A percentile compares a stretch with the other conserved stretches of the same genome.
Conservation (phyloP, 176 grass and related monocot genomes). For the Elymus sibiricus region DNA sequence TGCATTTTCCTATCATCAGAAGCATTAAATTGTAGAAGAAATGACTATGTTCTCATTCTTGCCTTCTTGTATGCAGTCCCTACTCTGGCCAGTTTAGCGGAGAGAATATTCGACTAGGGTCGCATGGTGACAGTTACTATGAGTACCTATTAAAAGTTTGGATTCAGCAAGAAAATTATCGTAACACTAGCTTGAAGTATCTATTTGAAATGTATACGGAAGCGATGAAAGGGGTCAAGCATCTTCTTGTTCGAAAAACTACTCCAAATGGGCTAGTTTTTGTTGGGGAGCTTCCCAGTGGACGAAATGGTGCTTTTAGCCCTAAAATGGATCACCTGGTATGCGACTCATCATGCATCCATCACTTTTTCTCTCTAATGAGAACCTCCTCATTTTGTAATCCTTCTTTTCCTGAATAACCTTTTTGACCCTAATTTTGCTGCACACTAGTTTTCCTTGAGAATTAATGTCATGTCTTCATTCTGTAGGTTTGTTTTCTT, state of each 20-base stretch:
- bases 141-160: slow-evolving; percentile 96
- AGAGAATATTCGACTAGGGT: slow-evolving; percentile 94
- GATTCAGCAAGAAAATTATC: slow-evolving; percentile 75
- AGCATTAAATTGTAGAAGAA: not conserved
- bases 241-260: slow-evolving; percentile 92
- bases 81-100: slow-evolving; percentile 84
- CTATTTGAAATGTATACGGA: slow-evolving; percentile 86
- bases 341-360: slow-evolving; percentile 21
- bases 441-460: slow-evolving; percentile 22
- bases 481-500: slow-evolving; percentile 92
- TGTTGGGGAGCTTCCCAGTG: slow-evolving; percentile 90
- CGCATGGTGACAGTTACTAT: slow-evolving; percentile 98
- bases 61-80: slow-evolving; percentile 58
- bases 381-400: not conserved
- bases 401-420: not conserved
- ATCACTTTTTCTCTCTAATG: not conserved
- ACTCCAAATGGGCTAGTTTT: slow-evolving; percentile 86
- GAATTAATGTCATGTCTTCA: slow-evolving; percentile 19
- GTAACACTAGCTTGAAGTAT: slow-evolving; percentile 66
- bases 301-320: slow-evolving; percentile 67
- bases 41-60: slow-evolving; percentile 23
- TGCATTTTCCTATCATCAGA: slow-evolving; percentile 20
- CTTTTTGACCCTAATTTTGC: not conserved
- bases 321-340: slow-evolving; percentile 99
- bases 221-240: slow-evolving; percentile 91